Percentiles rank a stretch among this genome's conserved stretches.
Conservation (phyloP, 2,329 filamentous ascomycete species). For the Aspergillus cejpii region DNA sequence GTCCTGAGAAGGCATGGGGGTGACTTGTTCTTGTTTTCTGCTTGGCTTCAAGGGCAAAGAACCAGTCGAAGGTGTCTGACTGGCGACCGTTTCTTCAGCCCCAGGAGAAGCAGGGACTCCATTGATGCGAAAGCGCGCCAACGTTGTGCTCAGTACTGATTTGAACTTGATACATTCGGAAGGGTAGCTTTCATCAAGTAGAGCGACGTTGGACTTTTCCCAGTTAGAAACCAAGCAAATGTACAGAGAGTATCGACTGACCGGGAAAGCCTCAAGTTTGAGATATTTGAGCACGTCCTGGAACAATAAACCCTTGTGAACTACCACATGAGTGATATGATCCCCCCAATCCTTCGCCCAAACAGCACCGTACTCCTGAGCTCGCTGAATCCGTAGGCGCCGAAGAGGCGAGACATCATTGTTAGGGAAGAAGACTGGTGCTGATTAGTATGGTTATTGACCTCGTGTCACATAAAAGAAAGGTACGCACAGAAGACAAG, state of each 20-base stretch:
- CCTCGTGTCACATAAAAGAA: constrained; percentile 5
- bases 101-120: constrained; percentile 15
- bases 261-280: constrained; percentile 44
- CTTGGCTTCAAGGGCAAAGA: constrained; percentile 29
- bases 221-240: constrained; percentile 11
- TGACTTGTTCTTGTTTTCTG: constrained; percentile 10
- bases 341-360: constrained; percentile 57
- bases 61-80: constrained; percentile 1
- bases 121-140: constrained; percentile 46
- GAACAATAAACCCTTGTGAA: constrained; percentile 63
- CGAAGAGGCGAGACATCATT: constrained; percentile 63
- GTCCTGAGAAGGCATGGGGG: constrained; percentile 14
- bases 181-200: constrained; percentile 65
- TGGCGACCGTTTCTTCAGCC: constrained; percentile 9
- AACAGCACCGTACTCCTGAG: constrained; percentile 64
- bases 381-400: constrained; percentile 65
- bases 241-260: constrained; percentile 25
- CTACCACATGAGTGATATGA: constrained; percentile 68
- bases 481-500: constrained; percentile 52
- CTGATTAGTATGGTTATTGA: neutral
- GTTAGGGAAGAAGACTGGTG: constrained; percentile 67
- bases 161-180: constrained; percentile 60
- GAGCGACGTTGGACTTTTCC: constrained; percentile 25
- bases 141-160: constrained; percentile 51
- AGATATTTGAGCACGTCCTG: constrained; percentile 56